Evolutionary conservation across 495 filamentous ascomycete species (phyloP).

Genomic region (Aspergillus nidulans): DNA sequence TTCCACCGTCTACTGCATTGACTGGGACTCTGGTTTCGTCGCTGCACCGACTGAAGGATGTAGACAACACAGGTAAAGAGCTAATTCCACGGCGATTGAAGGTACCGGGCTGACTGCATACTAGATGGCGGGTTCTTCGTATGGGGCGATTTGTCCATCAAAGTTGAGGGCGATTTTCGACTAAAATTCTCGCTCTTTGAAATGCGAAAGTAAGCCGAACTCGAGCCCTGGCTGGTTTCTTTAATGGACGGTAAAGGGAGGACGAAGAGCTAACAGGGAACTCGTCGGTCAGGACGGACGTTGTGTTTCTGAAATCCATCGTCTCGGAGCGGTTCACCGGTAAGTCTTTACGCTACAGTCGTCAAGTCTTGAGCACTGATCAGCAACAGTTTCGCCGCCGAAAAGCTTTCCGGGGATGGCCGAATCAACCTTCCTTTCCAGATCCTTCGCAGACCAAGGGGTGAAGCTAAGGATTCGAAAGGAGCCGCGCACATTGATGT

Average conservation of each 20-base stretch:
- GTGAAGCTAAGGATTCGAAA: constrained; percentile 87
- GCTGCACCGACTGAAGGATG: constrained; percentile 87
- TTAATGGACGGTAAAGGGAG: neutral
- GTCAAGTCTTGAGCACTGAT: constrained; percentile 14
- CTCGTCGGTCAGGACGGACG: constrained; percentile 36
- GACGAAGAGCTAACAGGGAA: neutral
- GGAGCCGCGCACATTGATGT: constrained; percentile 63
- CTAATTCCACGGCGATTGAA: constrained; percentile 2
- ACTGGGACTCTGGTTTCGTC: constrained; percentile 86
- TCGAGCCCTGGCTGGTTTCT: neutral
- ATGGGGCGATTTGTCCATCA: constrained; percentile 89
- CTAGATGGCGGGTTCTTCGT: constrained; percentile 92
- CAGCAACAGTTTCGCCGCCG: constrained; percentile 55
- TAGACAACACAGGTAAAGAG: constrained; percentile 69
- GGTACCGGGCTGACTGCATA: constrained; percentile 11
- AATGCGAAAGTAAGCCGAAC: constrained; percentile 59
- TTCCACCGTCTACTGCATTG: constrained; percentile 53
- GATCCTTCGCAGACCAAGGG: constrained; percentile 93
- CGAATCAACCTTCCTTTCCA: constrained; percentile 87
- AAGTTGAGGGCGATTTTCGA: constrained; percentile 71
- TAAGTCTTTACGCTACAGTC: constrained; percentile 25
- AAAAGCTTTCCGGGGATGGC: constrained; percentile 85
- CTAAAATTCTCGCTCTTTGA: constrained; percentile 87
- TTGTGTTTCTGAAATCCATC: constrained; percentile 64
- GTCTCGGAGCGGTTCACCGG: constrained; percentile 71